phyloP scores from a whole-genome alignment of 78 protist genomes.

The Dictyostelium purpureum region DNA sequence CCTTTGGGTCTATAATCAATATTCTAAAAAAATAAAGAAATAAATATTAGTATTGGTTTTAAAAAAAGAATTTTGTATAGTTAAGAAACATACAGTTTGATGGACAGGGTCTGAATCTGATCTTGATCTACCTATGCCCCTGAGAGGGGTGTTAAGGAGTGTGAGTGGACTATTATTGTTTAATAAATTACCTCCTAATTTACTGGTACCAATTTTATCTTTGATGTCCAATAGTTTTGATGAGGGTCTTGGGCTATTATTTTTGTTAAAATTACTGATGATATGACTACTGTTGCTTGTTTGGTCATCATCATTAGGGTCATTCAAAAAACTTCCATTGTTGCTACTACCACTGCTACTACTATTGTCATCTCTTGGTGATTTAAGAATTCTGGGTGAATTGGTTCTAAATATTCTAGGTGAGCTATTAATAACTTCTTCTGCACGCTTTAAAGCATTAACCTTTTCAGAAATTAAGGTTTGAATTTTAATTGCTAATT shows the following conservation, averaged over 20 bases:
- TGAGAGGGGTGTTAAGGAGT: background rate
- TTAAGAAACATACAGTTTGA: background rate
- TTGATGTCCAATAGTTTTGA: no score
- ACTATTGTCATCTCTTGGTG: conserved; percentile 11
- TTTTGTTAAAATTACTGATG: no score
- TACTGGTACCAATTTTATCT: no score
- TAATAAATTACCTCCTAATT: no score
- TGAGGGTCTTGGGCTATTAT: no score
- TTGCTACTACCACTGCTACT: background rate
- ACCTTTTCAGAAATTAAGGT: conserved; percentile 62
- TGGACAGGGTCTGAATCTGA: conserved; percentile 74
- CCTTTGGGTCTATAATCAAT: conserved; percentile 31
- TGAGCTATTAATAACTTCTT: conserved; percentile 54
- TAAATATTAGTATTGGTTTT: background rate
- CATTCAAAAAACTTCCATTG: background rate
- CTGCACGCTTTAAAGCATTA: conserved; percentile 55
- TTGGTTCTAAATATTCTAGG: conserved; percentile 67
- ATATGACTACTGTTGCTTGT: conserved; percentile 2
- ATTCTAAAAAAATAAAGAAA: background rate
- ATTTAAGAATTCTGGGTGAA: conserved; percentile 50
- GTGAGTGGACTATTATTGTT: no score
- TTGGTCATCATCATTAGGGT: conserved; percentile 7
- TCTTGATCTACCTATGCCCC: conserved; percentile 47
- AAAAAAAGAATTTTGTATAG: background rate
- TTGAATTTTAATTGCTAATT: conserved; percentile 49